These are phyloP conservation scores for Dactylellina leptospora DNA, from an alignment of 2,329 filamentous ascomycete genomes.

Conservation along the genomic window DNA sequence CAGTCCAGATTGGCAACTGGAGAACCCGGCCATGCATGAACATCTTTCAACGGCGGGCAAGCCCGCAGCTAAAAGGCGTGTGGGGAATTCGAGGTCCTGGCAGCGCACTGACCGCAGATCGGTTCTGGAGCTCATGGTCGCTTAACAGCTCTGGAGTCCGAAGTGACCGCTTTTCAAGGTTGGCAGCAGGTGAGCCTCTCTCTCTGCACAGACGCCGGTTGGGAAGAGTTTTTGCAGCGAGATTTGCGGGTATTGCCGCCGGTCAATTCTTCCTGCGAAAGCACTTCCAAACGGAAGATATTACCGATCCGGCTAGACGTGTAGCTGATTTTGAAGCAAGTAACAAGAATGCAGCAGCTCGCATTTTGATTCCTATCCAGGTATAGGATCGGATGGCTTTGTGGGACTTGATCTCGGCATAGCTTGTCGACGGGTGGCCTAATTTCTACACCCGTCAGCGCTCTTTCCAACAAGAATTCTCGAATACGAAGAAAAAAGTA, in stretches of 20 bases:
- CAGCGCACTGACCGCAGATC: slow-evolving; percentile 29
- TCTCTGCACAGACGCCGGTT: slow-evolving; percentile 19
- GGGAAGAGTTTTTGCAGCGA: background rate
- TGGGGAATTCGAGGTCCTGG: slow-evolving; percentile 18
- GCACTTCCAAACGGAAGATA: background rate
- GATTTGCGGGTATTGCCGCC: slow-evolving; percentile 38
- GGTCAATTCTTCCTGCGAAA: background rate
- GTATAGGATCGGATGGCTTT: background rate
- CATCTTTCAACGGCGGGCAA: slow-evolving; percentile 1
- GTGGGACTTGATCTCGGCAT: slow-evolving; percentile 23
- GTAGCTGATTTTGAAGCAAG: background rate
- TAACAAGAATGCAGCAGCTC: background rate
- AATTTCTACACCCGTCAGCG: no score
- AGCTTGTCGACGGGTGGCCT: slow-evolving; percentile 13
- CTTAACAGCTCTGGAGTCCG: slow-evolving; percentile 19
- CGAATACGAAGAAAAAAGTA: no score
- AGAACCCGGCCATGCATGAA: slow-evolving; percentile 15
- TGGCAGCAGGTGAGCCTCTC: background rate
- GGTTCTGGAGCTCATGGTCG: slow-evolving; percentile 24
- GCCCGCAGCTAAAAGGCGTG: slow-evolving; percentile 5
- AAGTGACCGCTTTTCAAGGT: slow-evolving; percentile 7
- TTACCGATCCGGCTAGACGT: no score
- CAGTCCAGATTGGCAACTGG: slow-evolving; percentile 17
- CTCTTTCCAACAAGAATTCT: no score
- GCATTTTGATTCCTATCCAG: slow-evolving; percentile 6